Base-by-base conservation (phyloP, 2,329 filamentous ascomycete genomes). In the Ophiostoma montium region DNA sequence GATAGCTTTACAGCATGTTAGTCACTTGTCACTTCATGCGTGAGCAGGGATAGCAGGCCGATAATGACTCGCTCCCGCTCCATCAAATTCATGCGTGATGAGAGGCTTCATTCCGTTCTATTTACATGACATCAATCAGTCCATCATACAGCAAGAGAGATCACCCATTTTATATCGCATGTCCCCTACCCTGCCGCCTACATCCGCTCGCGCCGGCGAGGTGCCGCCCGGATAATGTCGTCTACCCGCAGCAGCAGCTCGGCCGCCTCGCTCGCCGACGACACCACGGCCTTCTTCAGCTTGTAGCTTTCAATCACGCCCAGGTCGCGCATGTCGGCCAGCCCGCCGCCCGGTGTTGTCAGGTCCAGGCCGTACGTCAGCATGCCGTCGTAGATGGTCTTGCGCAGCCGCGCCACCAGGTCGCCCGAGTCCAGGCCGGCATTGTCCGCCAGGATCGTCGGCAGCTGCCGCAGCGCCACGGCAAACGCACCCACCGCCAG, bases 291-390 rank as follows among this genome's bases (percentile, higher is more conserved):
- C 64, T 80, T 84, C 78, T 98, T 98, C 64, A 98, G 70, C 75
- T 98, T 98, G 75, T 95, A 96, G 66, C 87, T 94, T 71, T 98
- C 92, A 57, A 98, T 84, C 27, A 98, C 89, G 41, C 92, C 92
- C 44, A 94, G 65, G 60, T 98, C 87, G 48, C 90, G 78, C 92
- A 98, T 98, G 62, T 98, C 92, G 12, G 86, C 76, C 60, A 98
- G 87, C 41, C 88, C 89, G 52, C 92, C 92, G 36, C 92, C 90
- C 2, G 90, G 89, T 1, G 83, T 87, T 68, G 84, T 73, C 54
- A 98, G 71, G 62, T 98, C 92, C 55, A 98, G 70, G 18, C 92
- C 92, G 48, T 90, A 94, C 53, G 83, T 95, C 46, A 82, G 88
- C 76, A 95, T 81, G 55, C 92, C 92, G 55, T 92, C 86, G 70